Evolutionary conservation across 1,284 basidiomycete genomes (phyloP).

Genomic region (Trichosporon faecale): DNA sequence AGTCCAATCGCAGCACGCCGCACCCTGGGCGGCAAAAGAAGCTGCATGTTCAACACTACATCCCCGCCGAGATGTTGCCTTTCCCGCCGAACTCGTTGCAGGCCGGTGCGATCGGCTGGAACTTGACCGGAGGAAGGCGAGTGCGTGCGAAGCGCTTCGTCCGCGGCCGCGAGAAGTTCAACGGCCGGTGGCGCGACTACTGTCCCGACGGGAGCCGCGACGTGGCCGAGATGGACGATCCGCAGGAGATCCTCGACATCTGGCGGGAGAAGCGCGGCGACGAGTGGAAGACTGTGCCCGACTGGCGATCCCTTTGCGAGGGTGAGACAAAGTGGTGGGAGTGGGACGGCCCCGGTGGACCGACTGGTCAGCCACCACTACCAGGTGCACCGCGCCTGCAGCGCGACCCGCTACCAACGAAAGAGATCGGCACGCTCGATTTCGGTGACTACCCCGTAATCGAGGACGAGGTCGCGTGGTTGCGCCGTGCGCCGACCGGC

Average conservation of each 20-base stretch:
- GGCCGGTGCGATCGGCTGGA: slow-evolving; percentile 47
- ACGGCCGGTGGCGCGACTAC: slow-evolving; percentile 49
- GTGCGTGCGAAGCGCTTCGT: slow-evolving; percentile 45
- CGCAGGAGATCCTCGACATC: slow-evolving; percentile 31
- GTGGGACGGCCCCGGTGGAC: slow-evolving; percentile 36
- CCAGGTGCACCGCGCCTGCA: slow-evolving; percentile 23
- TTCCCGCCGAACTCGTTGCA: slow-evolving; percentile 44
- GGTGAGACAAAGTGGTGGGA: slow-evolving; percentile 42
- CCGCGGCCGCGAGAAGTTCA: slow-evolving; percentile 46
- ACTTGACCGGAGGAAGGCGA: slow-evolving; percentile 46
- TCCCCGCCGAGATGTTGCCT: slow-evolving; percentile 48
- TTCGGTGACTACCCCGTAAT: slow-evolving; percentile 41
- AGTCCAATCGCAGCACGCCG: slow-evolving; percentile 18
- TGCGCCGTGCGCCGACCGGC: slow-evolving; percentile 15
- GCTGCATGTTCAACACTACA: slow-evolving; percentile 18
- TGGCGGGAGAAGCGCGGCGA: slow-evolving; percentile 15
- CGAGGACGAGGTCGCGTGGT: slow-evolving; percentile 27
- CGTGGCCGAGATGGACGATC: slow-evolving; percentile 49
- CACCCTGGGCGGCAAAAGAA: slow-evolving; percentile 4
- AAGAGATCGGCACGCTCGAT: slow-evolving; percentile 29
- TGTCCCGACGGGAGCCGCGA: slow-evolving; percentile 43
- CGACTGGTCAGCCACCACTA: slow-evolving; percentile 36
- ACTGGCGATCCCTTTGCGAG: slow-evolving; percentile 40
- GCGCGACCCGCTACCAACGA: slow-evolving; percentile 27
- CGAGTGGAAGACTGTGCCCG: slow-evolving; percentile 26